A percentile compares a stretch with the other conserved stretches of the same genome.
phyloP scores from a whole-genome alignment of 345 rosid genomes.

The Crucihimalaya himalaica region DNA sequence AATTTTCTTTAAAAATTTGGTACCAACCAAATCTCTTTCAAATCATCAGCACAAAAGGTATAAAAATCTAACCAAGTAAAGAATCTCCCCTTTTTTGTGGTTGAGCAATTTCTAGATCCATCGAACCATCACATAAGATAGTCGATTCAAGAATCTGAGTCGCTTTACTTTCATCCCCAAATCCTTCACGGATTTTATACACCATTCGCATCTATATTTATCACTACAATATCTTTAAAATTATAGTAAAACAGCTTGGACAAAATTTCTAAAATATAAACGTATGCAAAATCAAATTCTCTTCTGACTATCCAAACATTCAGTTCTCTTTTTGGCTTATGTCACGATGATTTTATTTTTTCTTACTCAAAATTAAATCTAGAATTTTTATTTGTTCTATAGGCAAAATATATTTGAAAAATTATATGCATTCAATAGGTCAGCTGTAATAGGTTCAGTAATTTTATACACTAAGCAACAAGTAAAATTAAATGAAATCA shows the following conservation, averaged over 20 bases:
- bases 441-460: background rate
- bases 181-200: conserved; percentile 34
- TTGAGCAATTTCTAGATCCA: conserved; percentile 36
- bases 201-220: conserved; percentile 15
- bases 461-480: background rate
- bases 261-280: background rate
- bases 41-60: conserved; percentile 30
- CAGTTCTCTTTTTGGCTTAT: background rate
- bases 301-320: background rate
- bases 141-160: conserved; percentile 40
- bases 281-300: conserved; percentile 16
- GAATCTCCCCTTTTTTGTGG: conserved; percentile 30
- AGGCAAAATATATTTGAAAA: no score
- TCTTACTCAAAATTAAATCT: background rate
- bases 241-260: background rate
- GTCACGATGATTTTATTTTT: background rate
- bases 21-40: conserved; percentile 37
- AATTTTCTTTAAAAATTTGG: background rate
- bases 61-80: conserved; percentile 37
- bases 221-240: conserved; percentile 11
- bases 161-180: conserved; percentile 35
- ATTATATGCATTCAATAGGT: background rate
- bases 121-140: conserved; percentile 31
- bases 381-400: background rate
- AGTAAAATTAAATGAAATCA: background rate